A percentile compares a stretch with the other conserved stretches of the same genome.
Evolutionary conservation across 179 eudicot species (phyloP).

Genomic region (Amaranthus tricolor): DNA sequence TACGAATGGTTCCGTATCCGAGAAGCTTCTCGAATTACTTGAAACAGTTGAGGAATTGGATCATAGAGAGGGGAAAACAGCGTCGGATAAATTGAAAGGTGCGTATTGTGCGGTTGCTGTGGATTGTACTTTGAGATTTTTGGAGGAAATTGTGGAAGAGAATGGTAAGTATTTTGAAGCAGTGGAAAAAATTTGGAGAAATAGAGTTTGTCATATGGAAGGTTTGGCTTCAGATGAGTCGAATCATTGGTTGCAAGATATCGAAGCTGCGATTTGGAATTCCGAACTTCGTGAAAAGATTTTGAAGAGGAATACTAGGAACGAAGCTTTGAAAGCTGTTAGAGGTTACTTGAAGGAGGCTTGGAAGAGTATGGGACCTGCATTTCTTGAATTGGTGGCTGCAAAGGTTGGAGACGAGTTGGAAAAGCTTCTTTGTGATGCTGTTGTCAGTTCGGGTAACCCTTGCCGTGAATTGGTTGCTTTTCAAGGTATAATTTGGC

Average conservation of each 20-base stretch:
- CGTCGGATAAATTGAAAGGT: constrained; percentile 38
- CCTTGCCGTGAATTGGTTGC: constrained; percentile 10
- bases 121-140: constrained; percentile 50
- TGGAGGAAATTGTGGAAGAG: constrained; percentile 29
- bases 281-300: constrained; percentile 29
- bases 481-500: constrained; percentile 22
- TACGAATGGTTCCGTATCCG: constrained; percentile 32
- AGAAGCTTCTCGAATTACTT: constrained; percentile 39
- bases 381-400: constrained; percentile 55
- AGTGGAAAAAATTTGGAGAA: constrained; percentile 62
- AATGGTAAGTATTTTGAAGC: constrained; percentile 40
- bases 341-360: constrained; percentile 44
- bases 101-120: constrained; percentile 67
- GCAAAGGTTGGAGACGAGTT: constrained; percentile 16
- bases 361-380: constrained; percentile 53
- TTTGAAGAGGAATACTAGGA: constrained; percentile 37
- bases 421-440: constrained; percentile 13
- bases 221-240: constrained; percentile 51
- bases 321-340: constrained; percentile 49
- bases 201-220: constrained; percentile 41
- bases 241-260: constrained; percentile 40
- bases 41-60: constrained; percentile 51
- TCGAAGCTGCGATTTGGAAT: constrained; percentile 61
- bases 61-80: constrained; percentile 19
- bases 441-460: constrained; percentile 12